Evolutionary conservation across 2,329 filamentous ascomycete genomes (phyloP), one percentile per base, ranked within the genome.

Genomic region (Aspergillus alliaceus): DNA sequence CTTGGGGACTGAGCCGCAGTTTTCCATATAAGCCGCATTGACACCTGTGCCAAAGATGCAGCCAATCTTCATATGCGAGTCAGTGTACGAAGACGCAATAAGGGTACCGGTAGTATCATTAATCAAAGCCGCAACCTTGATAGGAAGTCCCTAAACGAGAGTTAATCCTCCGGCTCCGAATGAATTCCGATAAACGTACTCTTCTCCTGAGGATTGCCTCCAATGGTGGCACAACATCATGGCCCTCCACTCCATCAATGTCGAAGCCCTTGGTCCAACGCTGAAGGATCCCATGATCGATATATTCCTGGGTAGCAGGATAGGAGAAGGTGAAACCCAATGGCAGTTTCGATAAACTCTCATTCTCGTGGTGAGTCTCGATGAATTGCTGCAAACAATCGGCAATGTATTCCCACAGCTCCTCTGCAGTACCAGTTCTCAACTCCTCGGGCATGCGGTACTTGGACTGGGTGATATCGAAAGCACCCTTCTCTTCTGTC

Each of bases 11-110:
- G 89, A 90, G 63, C 91, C 92, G 63, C 86, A 90, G 69, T 96
- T 79, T 77, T 99, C 95, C 90, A 99, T 96, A 80, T 99, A 99
- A 37, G 95, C 95, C 39, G 93, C 95, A 70, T 99, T 99, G 80
- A 95, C 97, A 58, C 95, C 95, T 12, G 95, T 99, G 67, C 95
- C 95, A 69, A 99, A 99, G 72, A 99, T 99, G 77, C 93, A 97
- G 55, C 95, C 95, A 69, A 98, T 95, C 78, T 87, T 92, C 85
- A 97, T 96, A 66, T 88, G 86, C 46, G 88, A 80, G 72, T 99
- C 93, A n/a, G 93, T 98, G 78, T 99, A 99, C 29, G 91, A 89
- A 25, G 93, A 98, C 59, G 95, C 95, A 69, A 99, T 96, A 69
- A 99, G 81, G 31, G 95, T 99, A 68, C 95, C 95, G 18, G 93